These are phyloP conservation scores for Westerdykella aurantiaca DNA, from an alignment of 2,329 filamentous ascomycete species.

Conservation along the genomic window DNA sequence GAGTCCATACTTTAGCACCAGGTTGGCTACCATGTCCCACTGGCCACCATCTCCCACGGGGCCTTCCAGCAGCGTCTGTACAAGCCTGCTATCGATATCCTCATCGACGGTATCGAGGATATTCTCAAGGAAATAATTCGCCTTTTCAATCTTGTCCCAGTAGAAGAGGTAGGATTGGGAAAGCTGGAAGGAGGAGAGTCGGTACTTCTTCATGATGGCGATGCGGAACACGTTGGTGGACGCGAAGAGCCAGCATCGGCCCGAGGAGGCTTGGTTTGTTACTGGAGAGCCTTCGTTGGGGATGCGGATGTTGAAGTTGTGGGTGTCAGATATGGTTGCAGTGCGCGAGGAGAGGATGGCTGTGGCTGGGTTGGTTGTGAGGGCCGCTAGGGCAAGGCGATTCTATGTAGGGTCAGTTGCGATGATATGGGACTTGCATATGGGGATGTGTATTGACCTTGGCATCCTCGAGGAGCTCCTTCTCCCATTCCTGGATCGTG, in stretches of 20 bases:
- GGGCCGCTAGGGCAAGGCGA: conserved; percentile 69
- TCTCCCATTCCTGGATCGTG: conserved; percentile 55
- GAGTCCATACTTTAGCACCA: conserved; percentile 83
- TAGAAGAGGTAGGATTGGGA: conserved; percentile 85
- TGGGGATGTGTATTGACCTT: conserved; percentile 42
- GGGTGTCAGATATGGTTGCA: conserved; percentile 61
- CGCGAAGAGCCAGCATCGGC: conserved; percentile 88
- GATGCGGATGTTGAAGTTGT: conserved; percentile 78
- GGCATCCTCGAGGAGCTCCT: conserved; percentile 58
- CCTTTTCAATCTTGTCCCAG: conserved; percentile 91
- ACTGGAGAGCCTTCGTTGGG: conserved; percentile 76
- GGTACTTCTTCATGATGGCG: conserved; percentile 79
- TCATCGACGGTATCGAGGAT: conserved; percentile 68
- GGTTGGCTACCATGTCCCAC: conserved; percentile 87
- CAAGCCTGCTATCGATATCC: conserved; percentile 64
- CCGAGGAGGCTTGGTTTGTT: conserved; percentile 76
- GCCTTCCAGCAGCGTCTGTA: conserved; percentile 62
- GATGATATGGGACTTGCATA: conserved; percentile 2
- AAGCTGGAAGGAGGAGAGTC: conserved; percentile 73
- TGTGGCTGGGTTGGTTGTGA: conserved; percentile 62
- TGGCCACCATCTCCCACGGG: conserved; percentile 79
- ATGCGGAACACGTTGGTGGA: conserved; percentile 87
- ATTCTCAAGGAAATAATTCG: conserved; percentile 83
- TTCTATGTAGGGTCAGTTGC: conserved; percentile 37
- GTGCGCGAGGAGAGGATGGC: conserved; percentile 60